Percentiles rank a stretch among this genome's conserved stretches.
These are phyloP conservation scores for Cladosporium sp. DNA, from an alignment of 2,329 filamentous ascomycete species.

Conservation along the genomic window DNA sequence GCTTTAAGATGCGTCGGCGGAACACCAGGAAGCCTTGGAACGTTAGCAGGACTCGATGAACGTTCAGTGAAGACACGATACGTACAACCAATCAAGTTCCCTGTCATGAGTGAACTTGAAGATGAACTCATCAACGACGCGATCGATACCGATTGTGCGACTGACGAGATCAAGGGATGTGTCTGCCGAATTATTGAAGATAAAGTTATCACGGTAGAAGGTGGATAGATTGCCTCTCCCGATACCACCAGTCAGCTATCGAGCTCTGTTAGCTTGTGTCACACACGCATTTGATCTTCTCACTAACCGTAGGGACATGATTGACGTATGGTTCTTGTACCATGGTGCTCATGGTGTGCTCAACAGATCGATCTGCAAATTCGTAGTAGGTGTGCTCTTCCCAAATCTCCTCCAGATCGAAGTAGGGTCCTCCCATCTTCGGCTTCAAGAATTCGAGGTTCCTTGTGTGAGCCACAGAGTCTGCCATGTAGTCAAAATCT, in stretches of 20 bases:
- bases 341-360: conserved; percentile 75
- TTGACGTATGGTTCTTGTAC: conserved; percentile 74
- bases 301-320: conserved; percentile 57
- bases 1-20: conserved; percentile 51
- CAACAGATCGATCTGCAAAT: conserved; percentile 62
- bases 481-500: conserved; percentile 49
- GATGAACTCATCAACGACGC: conserved; percentile 66
- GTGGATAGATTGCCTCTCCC: conserved; percentile 55
- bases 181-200: conserved; percentile 65
- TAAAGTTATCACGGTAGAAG: conserved; percentile 70
- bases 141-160: conserved; percentile 64
- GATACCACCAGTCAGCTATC: conserved; percentile 55
- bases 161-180: conserved; percentile 63
- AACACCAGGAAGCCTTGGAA: conserved; percentile 49
- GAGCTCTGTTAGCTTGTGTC: background rate
- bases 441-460: conserved; percentile 60
- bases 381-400: conserved; percentile 70
- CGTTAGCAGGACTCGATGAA: background rate
- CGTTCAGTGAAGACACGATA: conserved; percentile 14
- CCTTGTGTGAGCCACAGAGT: conserved; percentile 60
- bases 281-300: too few species aligned
- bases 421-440: conserved; percentile 56
- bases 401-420: conserved; percentile 73
- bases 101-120: conserved; percentile 58
- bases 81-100: conserved; percentile 64